Base-by-base conservation (phyloP, 1,284 basidiomycete genomes). In the Pseudozyma sp. region DNA sequence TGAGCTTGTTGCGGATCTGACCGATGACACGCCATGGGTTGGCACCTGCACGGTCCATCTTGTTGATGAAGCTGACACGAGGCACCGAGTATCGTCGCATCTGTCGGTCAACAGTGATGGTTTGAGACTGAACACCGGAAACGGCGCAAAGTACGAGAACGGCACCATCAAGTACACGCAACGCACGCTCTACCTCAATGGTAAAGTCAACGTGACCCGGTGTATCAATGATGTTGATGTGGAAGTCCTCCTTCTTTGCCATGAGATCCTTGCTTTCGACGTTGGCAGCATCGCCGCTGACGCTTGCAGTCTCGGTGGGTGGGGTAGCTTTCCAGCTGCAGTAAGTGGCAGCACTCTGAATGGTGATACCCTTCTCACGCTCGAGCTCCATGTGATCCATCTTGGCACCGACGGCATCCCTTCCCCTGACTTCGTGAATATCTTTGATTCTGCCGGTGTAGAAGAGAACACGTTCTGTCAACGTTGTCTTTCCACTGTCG, bases 351-450 rank as follows among this genome's bases (percentile, higher is more conserved):
- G 97, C 96, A 81, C 93, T 95, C 87, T 99, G 96, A 77, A 99
- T 99, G 35, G 97, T 99, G 83, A 99, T 99, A 52, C 96, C 97
- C 87, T 99, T 99, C 87, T 99, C 97, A 52, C 96, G 89, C 86
- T 99, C 97, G 9, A 99, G 89, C 80, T 99, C 97, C 96, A 99
- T 99, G 82, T 92, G 93, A 87, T 99, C 96, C 97, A 99, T 99
- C 88, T 99, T 99, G 25, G 96, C 97, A 53, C 96, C 97, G 25
- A 99, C 95, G 54, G 92, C 91, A 86, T 99, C 96, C 59, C 92
- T 89, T 44, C 97, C 97, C 78, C 97, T 89, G 14, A 97, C 96
- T 89, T 99, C 97, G 85, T 99, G 97, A 80, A 99, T 98, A 62
- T 95, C 94, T 59, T 91, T 89, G 85, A 98, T 97, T 49, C 95